These are phyloP conservation scores for Alternaria tenuissima DNA, from an alignment of 2,329 filamentous ascomycete species.

Conservation along the genomic window DNA sequence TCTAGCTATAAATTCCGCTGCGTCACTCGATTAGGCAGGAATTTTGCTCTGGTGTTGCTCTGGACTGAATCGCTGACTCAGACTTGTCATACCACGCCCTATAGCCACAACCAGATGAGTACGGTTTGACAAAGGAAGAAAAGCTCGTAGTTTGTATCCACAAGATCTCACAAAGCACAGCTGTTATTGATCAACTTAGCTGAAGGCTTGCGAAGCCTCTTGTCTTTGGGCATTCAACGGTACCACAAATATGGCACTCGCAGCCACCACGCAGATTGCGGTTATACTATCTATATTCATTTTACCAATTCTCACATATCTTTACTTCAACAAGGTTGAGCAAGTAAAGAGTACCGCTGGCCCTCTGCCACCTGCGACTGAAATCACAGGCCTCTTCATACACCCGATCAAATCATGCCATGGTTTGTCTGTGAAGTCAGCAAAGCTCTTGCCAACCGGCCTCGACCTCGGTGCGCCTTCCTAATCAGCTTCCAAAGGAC, in stretches of 20 bases:
- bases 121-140: not conserved
- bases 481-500: too few relatives aligned
- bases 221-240: not conserved
- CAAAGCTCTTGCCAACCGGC: conserved; percentile 63
- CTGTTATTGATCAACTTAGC: not conserved
- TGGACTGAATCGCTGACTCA: not conserved
- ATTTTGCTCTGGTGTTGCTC: not conserved
- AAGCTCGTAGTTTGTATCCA: not conserved
- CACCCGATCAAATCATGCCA: conserved; percentile 74
- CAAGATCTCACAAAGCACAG: not conserved
- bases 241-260: conserved; percentile 34
- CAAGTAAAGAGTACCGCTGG: conserved; percentile 25
- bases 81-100: not conserved
- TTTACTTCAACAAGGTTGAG: conserved; percentile 29
- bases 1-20: conserved; percentile 10
- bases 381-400: conserved; percentile 61
- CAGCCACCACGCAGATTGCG: conserved; percentile 31
- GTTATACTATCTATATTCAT: conserved; percentile 39
- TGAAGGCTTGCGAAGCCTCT: not conserved
- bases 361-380: conserved; percentile 49
- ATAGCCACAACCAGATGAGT: not conserved
- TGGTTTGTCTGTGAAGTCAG: conserved; percentile 63
- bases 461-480: conserved; percentile 58
- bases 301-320: conserved; percentile 44
- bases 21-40: not conserved